Evolutionary conservation across 768 basidiomycete genomes (phyloP).

Genomic region (Boletus subparvulus): DNA sequence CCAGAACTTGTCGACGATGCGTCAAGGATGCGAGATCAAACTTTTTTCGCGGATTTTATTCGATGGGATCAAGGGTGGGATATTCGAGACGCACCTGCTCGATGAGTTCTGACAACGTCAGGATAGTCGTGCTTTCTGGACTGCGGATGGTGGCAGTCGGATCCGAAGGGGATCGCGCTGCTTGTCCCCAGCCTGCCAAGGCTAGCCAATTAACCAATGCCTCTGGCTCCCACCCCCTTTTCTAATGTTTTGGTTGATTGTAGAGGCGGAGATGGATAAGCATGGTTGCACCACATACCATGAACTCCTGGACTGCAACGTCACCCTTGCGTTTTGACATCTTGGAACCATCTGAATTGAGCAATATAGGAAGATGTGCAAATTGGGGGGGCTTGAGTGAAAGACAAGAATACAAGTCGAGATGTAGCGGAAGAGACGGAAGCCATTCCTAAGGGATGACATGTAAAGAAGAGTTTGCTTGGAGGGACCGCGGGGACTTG

Average conservation of each 20-base stretch:
- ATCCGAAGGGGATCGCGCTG: slow-evolving; percentile 36
- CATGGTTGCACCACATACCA: slow-evolving; percentile 45
- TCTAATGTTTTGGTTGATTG: slow-evolving; percentile 39
- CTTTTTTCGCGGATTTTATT: slow-evolving; percentile 31
- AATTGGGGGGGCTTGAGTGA: slow-evolving; percentile 72
- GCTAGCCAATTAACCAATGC: slow-evolving; percentile 93
- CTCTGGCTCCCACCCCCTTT: slow-evolving; percentile 85
- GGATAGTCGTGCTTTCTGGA: slow-evolving; percentile 64
- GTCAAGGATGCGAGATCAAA: slow-evolving; percentile 80
- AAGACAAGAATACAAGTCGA: slow-evolving; percentile 83
- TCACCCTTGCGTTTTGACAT: slow-evolving; percentile 95
- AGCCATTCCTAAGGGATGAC: slow-evolving; percentile 79
- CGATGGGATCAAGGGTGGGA: background rate
- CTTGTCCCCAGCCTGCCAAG: slow-evolving; percentile 87
- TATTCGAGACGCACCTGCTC: slow-evolving; percentile 44
- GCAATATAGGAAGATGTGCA: slow-evolving; percentile 86
- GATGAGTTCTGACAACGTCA: slow-evolving; percentile 66
- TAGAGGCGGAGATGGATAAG: background rate
- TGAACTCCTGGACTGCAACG: slow-evolving; percentile 82
- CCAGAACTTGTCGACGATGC: slow-evolving; percentile 80
- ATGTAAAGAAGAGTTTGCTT: background rate
- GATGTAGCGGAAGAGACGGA: slow-evolving; percentile 86
- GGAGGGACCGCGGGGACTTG: slow-evolving; percentile 27
- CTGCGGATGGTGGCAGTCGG: slow-evolving; percentile 35
- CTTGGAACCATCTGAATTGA: slow-evolving; percentile 89